A percentile compares a stretch with the other conserved stretches of the same genome.
phyloP scores from a whole-genome alignment of 1,284 basidiomycete genomes.

The Apiotrichum laibachii region DNA sequence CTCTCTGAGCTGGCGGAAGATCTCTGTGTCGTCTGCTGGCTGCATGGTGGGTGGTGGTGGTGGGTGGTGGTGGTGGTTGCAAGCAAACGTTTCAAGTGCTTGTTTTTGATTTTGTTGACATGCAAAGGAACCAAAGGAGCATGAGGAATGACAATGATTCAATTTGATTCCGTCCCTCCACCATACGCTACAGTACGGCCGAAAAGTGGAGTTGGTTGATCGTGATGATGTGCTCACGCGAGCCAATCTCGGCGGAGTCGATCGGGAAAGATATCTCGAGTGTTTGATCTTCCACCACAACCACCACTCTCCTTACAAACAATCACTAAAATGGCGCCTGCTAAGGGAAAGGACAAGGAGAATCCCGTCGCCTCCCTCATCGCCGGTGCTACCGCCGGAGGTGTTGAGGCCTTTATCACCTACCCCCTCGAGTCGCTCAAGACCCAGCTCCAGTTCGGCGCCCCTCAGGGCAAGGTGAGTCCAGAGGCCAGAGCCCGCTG shows the following conservation, averaged over 20 bases:
- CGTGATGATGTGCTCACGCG: too few species aligned
- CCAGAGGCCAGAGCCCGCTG: background rate
- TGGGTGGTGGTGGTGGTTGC: too few species aligned
- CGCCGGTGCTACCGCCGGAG: slow-evolving; percentile 91
- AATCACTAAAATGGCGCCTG: slow-evolving; percentile 14
- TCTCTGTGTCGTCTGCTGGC: slow-evolving; percentile 10
- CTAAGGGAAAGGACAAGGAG: slow-evolving; percentile 57
- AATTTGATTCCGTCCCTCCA: too few species aligned
- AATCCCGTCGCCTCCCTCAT: slow-evolving; percentile 70
- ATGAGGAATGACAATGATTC: too few species aligned
- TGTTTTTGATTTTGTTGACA: too few species aligned
- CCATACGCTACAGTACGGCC: too few species aligned
- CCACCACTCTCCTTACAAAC: too few species aligned
- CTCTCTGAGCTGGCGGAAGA: slow-evolving; percentile 11
- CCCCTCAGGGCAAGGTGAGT: slow-evolving; percentile 35
- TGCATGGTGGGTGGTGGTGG: slow-evolving; percentile 1
- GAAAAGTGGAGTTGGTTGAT: too few species aligned
- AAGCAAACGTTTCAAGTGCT: too few species aligned
- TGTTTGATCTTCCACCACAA: background rate
- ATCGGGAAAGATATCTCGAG: too few species aligned
- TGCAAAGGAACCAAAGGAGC: too few species aligned
- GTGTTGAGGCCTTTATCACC: slow-evolving; percentile 70
- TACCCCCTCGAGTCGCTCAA: slow-evolving; percentile 88
- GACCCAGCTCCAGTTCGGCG: slow-evolving; percentile 56
- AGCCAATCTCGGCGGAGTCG: too few species aligned